These are phyloP conservation scores for Aspergillus cristatus DNA, from an alignment of 495 filamentous ascomycete genomes.

Conservation along the genomic window DNA sequence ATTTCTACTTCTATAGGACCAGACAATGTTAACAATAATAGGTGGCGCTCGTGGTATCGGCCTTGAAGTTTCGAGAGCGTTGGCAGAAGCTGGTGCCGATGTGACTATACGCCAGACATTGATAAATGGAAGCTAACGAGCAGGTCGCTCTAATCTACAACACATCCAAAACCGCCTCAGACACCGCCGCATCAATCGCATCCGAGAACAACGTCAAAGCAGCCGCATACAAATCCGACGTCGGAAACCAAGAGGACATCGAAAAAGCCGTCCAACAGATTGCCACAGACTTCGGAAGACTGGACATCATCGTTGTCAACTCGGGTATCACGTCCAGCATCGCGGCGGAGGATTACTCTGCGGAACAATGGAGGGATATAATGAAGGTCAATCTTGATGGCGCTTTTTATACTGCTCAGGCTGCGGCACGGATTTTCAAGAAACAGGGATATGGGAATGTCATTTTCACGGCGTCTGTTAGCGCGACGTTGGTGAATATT, in stretches of 20 bases:
- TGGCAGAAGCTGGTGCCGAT: constrained; percentile 74
- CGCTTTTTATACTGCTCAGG: constrained; percentile 37
- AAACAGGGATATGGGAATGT: constrained; percentile 30
- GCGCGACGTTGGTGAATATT: constrained; percentile 36
- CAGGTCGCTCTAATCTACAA: constrained; percentile 46
- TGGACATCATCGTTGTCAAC: constrained; percentile 73
- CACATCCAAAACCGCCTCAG: constrained; percentile 57
- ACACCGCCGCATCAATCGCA: constrained; percentile 60
- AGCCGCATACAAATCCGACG: constrained; percentile 59
- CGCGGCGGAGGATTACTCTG: constrained; percentile 28
- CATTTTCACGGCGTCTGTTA: constrained; percentile 34
- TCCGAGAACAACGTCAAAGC: constrained; percentile 59
- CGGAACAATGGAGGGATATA: constrained; percentile 25
- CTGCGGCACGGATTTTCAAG: constrained; percentile 33
- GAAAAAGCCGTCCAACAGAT: constrained; percentile 43
- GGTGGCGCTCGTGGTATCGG: constrained; percentile 77
- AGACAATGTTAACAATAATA: constrained; percentile 1
- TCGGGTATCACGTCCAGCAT: constrained; percentile 50
- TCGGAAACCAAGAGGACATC: constrained; percentile 48
- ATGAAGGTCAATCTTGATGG: constrained; percentile 41
- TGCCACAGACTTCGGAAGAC: constrained; percentile 54
- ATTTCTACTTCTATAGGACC: too few relatives aligned
- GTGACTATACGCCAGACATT: too few relatives aligned
- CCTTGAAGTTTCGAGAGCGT: constrained; percentile 56
- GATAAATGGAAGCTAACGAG: constrained; percentile 1